Evolutionary conservation across 768 basidiomycete species (phyloP).

Genomic region (Podaxis rugospora): DNA sequence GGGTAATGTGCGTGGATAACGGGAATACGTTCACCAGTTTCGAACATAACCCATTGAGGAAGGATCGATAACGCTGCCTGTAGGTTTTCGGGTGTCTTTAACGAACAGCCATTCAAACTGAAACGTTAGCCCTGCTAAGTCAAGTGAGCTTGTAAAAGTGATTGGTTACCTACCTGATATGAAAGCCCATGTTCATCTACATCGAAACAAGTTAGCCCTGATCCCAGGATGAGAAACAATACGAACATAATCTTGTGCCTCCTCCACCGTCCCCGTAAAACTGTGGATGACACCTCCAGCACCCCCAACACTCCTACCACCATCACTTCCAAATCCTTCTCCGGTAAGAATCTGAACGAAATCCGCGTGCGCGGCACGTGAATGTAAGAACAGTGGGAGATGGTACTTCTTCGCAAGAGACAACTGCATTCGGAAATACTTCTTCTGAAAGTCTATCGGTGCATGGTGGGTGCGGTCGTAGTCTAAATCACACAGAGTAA

Average conservation of each 20-base stretch:
- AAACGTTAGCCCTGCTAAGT: neutral
- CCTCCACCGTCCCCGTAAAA: slow-evolving; percentile 65
- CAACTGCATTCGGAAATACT: slow-evolving; percentile 65
- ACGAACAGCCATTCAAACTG: slow-evolving; percentile 71
- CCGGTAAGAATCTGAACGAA: slow-evolving; percentile 61
- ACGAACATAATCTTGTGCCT: slow-evolving; percentile 49
- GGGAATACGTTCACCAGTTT: slow-evolving; percentile 53
- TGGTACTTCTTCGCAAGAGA: slow-evolving; percentile 62
- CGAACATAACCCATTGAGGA: slow-evolving; percentile 59
- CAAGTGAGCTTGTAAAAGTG: neutral
- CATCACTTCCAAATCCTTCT: slow-evolving; percentile 57
- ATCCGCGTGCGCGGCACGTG: slow-evolving; percentile 69
- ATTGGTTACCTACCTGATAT: slow-evolving; percentile 40
- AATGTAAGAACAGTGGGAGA: slow-evolving; percentile 80
- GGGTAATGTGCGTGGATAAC: neutral
- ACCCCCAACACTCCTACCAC: slow-evolving; percentile 51
- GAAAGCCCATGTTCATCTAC: slow-evolving; percentile 73
- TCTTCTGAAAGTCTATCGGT: slow-evolving; percentile 51
- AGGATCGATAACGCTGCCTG: slow-evolving; percentile 50
- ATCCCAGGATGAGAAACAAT: neutral
- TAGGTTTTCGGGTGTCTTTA: slow-evolving; percentile 70
- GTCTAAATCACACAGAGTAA: slow-evolving; percentile 35
- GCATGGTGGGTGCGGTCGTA: slow-evolving; percentile 75
- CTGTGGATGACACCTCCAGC: slow-evolving; percentile 80
- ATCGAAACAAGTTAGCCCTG: neutral